Evolutionary conservation across 306 rosid species (phyloP).

Genomic region (Aeschynomene evenia): DNA sequence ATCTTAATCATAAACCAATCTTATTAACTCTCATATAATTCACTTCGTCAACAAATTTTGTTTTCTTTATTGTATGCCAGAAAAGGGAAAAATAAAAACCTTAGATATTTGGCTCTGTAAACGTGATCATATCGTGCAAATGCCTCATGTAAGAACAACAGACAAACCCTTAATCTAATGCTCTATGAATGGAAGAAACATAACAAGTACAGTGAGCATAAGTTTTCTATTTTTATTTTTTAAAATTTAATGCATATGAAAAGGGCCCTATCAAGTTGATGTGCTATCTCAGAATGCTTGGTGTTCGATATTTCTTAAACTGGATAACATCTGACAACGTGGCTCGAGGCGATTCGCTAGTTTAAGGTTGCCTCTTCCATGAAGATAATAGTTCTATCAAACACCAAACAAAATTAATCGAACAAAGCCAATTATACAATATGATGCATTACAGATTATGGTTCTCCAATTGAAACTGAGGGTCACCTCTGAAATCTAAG

Average conservation of each 20-base stretch:
- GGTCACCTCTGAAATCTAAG: conserved; percentile 19
- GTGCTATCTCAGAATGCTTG: conserved; percentile 35
- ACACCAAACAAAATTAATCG: conserved; percentile 15
- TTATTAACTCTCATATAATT: no score
- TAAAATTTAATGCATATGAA: no score
- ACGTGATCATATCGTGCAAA: neutral
- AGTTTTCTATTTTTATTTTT: neutral
- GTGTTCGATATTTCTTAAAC: conserved; percentile 32
- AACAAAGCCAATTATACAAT: no score
- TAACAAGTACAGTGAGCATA: neutral
- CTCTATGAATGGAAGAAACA: neutral
- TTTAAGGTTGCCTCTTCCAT: conserved; percentile 35
- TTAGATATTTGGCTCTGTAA: neutral
- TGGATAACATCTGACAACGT: conserved; percentile 60
- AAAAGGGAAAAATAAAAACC: no score
- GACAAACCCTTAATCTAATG: neutral
- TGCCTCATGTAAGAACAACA: neutral
- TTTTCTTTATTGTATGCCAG: no score
- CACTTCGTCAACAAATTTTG: no score
- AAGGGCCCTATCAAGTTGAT: conserved; percentile 19
- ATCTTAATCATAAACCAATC: neutral
- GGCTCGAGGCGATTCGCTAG: conserved; percentile 56
- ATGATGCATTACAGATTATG: no score
- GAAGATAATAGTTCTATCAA: conserved; percentile 50
- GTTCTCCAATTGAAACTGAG: conserved; percentile 13